Conservation (phyloP, 257 asterid genomes). For the Solanum piurae region DNA sequence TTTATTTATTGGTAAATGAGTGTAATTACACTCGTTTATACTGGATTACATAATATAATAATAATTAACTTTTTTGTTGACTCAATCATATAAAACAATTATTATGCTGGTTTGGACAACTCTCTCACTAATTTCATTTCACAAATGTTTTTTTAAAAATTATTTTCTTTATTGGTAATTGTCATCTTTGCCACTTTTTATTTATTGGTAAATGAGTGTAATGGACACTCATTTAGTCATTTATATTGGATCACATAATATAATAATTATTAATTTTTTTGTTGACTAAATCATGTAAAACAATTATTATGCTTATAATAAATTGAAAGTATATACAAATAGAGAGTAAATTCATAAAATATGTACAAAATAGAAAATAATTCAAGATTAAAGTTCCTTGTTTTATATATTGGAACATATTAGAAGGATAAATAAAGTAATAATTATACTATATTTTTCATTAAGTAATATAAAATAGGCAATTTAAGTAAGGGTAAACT, state of each 20-base stretch:
- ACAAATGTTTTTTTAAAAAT: background rate
- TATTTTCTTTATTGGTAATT: background rate
- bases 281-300: background rate
- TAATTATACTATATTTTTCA: background rate
- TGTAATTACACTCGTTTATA: background rate
- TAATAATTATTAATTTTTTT: background rate
- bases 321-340: background rate
- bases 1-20: background rate
- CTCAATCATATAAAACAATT: background rate
- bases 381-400: background rate
- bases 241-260: background rate
- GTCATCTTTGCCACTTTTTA: background rate
- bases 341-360: background rate
- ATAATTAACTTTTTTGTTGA: background rate
- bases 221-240: background rate
- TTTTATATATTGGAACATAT: background rate
- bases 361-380: background rate
- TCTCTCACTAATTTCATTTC: background rate
- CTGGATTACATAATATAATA: background rate
- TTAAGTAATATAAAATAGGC: background rate
- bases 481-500: background rate
- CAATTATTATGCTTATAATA: background rate
- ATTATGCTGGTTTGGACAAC: background rate
- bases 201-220: background rate
- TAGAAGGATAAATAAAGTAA: background rate